These are phyloP conservation scores for Castanea mollissima DNA, from an alignment of 306 rosid species.

Conservation along the genomic window DNA sequence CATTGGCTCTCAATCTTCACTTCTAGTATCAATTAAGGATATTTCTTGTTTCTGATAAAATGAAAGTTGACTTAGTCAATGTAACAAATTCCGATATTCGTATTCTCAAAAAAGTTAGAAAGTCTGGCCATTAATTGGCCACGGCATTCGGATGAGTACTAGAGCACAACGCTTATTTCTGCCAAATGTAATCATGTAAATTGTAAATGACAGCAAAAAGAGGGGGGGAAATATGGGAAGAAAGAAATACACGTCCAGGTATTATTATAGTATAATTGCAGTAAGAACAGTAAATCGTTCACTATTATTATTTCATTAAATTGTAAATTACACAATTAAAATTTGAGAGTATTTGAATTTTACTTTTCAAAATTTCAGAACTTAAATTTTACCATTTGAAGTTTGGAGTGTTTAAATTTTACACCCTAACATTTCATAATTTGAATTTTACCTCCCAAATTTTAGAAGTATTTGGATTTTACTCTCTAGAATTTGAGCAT, in stretches of 20 bases:
- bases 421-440: no score
- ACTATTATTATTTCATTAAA: no score
- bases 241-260: no score
- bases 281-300: no score
- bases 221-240: no score
- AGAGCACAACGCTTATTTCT: neutral
- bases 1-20: neutral
- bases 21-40: neutral
- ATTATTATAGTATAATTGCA: no score
- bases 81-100: neutral
- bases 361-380: accelerated
- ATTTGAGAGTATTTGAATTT: accelerated
- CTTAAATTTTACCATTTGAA: no score
- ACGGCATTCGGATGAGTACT: neutral
- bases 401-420: accelerated
- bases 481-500: no score
- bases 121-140: neutral
- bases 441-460: no score
- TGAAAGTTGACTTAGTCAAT: neutral
- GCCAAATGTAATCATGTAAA: neutral
- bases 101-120: no score
- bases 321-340: accelerated
- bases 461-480: no score
- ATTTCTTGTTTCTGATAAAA: neutral
- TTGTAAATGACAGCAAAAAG: no score